These are phyloP conservation scores for Scenedesmus sp. DNA, from an alignment of 163 green algal genomes.

Conservation along the genomic window DNA sequence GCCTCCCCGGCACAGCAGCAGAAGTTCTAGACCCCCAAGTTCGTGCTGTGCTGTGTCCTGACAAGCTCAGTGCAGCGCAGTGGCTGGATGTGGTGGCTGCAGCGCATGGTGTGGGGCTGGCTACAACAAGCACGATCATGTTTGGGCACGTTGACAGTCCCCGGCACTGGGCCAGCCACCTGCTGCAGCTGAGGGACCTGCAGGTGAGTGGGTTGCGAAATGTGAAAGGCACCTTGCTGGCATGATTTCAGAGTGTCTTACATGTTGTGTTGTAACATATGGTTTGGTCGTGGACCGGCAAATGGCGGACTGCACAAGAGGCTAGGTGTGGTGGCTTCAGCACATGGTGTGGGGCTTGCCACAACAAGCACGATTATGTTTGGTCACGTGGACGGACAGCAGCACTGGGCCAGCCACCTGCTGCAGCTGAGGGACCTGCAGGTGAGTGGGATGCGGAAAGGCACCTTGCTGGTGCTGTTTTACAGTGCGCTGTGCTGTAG, in stretches of 20 bases:
- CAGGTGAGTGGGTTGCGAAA: background rate
- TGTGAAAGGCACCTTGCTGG: no score
- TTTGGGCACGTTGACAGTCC: slow-evolving; percentile 85
- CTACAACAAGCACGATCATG: slow-evolving; percentile 92
- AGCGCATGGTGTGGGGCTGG: slow-evolving; percentile 83
- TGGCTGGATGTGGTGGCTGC: slow-evolving; percentile 85
- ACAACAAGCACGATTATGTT: slow-evolving; percentile 78
- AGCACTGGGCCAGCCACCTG: no score
- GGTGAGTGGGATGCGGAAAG: background rate
- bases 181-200: slow-evolving; percentile 56
- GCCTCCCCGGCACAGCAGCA: slow-evolving; percentile 88
- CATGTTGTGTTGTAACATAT: background rate
- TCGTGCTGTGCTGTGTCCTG: slow-evolving; percentile 83
- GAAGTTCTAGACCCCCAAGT: slow-evolving; percentile 86
- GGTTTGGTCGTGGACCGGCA: no score
- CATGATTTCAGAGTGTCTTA: background rate
- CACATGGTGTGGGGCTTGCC: slow-evolving; percentile 82
- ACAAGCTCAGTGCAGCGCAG: slow-evolving; percentile 82
- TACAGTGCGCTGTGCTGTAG: background rate
- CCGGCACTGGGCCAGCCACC: slow-evolving; percentile 79
- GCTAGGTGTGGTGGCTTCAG: slow-evolving; percentile 50
- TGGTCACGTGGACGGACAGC: no score
- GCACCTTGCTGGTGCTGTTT: background rate
- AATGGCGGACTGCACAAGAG: no score
- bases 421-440: background rate